These are phyloP conservation scores for Globisporangium perplexum DNA, from an alignment of 352 stramenopile genomes.

Conservation along the genomic window DNA sequence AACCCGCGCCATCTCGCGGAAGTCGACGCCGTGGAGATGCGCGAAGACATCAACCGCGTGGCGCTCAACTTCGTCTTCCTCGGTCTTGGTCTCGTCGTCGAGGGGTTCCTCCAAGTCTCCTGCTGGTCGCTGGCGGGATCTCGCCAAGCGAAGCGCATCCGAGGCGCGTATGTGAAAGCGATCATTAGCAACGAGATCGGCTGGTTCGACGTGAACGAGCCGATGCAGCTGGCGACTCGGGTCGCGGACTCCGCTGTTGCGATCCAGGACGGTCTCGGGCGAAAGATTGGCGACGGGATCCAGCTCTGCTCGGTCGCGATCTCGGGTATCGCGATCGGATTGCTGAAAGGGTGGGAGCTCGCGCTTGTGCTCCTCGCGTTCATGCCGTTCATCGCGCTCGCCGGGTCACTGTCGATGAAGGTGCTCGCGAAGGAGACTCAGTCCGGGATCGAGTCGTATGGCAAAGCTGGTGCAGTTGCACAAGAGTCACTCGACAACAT, in stretches of 20 bases:
- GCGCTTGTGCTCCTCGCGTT: slow-evolving; percentile 58
- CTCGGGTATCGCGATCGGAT: slow-evolving; percentile 51
- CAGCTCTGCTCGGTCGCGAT: slow-evolving; percentile 61
- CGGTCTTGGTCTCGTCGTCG: slow-evolving; percentile 17
- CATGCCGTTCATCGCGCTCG: slow-evolving; percentile 51
- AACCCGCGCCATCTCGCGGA: slow-evolving; percentile 11
- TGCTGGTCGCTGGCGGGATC: slow-evolving; percentile 58
- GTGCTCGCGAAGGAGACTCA: slow-evolving; percentile 41
- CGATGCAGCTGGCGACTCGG: slow-evolving; percentile 20
- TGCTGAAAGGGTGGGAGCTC: slow-evolving; percentile 62
- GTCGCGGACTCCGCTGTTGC: slow-evolving; percentile 29
- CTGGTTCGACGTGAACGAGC: slow-evolving; percentile 43
- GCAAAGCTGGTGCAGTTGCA: slow-evolving; percentile 51
- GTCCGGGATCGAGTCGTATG: slow-evolving; percentile 48
- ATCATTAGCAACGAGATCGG: slow-evolving; percentile 33
- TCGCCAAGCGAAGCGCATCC: slow-evolving; percentile 42
- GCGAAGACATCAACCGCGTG: slow-evolving; percentile 25
- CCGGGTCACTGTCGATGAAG: slow-evolving; percentile 45
- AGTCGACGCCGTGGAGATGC: slow-evolving; percentile 20
- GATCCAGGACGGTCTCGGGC: slow-evolving; percentile 61
- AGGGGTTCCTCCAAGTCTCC: slow-evolving; percentile 33
- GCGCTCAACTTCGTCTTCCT: slow-evolving; percentile 30
- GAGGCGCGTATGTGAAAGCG: slow-evolving; percentile 20
- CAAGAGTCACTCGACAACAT: slow-evolving; percentile 70
- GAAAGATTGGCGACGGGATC: slow-evolving; percentile 47